Conservation (phyloP, 441 rosid species). For the Sinapis alba region DNA sequence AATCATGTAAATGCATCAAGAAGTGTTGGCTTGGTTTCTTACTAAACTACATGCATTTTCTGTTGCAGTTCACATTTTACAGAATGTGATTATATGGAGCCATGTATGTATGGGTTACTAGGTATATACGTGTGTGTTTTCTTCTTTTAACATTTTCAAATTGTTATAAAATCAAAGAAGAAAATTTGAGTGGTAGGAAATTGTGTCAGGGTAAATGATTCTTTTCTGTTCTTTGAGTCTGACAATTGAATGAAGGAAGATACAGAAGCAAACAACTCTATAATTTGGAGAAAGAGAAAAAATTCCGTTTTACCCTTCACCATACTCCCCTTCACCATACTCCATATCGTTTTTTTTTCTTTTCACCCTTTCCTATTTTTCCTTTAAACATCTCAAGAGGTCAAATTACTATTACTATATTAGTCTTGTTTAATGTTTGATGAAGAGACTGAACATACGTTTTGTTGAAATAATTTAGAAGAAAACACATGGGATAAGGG, state of each 20-base stretch:
- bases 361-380: background rate
- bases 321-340: too few relatives aligned
- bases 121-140: background rate
- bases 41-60: background rate
- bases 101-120: too few relatives aligned
- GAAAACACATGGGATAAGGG: conserved; percentile 7
- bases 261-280: conserved; percentile 33
- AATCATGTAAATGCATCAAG: background rate
- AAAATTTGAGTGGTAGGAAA: conserved; percentile 18
- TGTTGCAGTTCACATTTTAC: too few relatives aligned
- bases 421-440: conserved; percentile 12
- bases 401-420: conserved; percentile 1
- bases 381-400: background rate
- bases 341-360: conserved; percentile 6
- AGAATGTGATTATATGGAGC: too few relatives aligned
- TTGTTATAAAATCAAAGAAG: background rate
- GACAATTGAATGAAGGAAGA: conserved; percentile 35
- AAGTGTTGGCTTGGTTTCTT: background rate
- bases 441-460: background rate
- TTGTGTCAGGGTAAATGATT: conserved; percentile 44
- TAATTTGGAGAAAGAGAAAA: conserved; percentile 6
- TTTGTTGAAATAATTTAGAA: conserved; percentile 13
- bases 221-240: conserved; percentile 31
- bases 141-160: background rate
- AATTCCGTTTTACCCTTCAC: conserved; percentile 12